A percentile compares a stretch with the other conserved stretches of the same genome.
Evolutionary conservation across 73 alveolate genomes (phyloP).

Genomic region (Effrenium voratum): DNA sequence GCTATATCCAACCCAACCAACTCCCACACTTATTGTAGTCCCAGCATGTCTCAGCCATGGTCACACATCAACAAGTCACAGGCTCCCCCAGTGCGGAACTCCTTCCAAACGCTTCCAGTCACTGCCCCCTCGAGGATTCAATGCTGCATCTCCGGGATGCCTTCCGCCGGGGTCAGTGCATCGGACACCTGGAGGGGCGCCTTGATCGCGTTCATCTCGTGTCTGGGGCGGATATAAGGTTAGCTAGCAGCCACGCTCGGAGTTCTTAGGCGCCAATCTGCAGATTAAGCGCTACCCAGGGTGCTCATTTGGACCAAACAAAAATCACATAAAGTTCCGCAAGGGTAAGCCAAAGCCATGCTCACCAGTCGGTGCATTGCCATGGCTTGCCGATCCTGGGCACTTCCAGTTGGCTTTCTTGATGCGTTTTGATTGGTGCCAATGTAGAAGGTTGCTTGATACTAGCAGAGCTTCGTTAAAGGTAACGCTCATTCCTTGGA

Average conservation of each 20-base stretch:
- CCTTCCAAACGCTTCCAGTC: too few species aligned
- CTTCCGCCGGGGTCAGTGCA: conserved; percentile 67
- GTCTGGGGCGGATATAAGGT: too few species aligned
- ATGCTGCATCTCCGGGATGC: conserved; percentile 62
- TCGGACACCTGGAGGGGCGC: conserved; percentile 33
- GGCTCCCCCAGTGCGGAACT: not conserved
- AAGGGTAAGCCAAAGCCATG: not conserved
- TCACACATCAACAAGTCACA: not conserved
- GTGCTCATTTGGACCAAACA: not conserved
- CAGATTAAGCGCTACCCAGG: too few species aligned
- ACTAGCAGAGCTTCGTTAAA: not conserved
- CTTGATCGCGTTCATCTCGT: not conserved
- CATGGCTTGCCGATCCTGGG: not conserved
- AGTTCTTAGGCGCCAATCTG: too few species aligned
- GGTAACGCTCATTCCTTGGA: not conserved
- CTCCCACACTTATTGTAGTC: not conserved
- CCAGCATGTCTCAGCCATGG: not conserved
- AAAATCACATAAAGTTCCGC: not conserved
- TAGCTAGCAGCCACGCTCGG: too few species aligned
- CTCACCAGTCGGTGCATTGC: not conserved
- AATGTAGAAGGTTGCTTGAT: not conserved
- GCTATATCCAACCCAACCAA: too few species aligned
- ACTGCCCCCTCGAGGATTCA: conserved; percentile 45
- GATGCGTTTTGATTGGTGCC: not conserved
- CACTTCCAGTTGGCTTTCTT: not conserved